Evolutionary conservation across 2,329 filamentous ascomycete genomes (phyloP).

Genomic region (Sarocladium brachiariae): DNA sequence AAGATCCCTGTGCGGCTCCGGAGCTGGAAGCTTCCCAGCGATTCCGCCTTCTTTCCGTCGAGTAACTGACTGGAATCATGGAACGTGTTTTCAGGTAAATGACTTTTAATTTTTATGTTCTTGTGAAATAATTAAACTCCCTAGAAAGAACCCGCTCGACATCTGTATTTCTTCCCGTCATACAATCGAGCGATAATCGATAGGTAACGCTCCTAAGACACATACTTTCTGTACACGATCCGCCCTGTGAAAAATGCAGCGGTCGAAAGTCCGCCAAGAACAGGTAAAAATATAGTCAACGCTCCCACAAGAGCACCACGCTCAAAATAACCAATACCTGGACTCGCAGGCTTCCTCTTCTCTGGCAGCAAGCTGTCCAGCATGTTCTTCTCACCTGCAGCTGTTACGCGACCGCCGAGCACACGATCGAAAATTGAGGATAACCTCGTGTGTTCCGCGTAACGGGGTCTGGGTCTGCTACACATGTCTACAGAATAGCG

Average conservation of each 20-base stretch:
- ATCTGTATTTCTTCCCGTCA: not conserved
- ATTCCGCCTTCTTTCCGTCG: no score
- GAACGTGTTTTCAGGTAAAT: no score
- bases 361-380: not conserved
- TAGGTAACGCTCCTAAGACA: not conserved
- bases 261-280: not conserved
- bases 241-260: not conserved
- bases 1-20: no score
- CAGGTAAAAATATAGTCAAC: not conserved
- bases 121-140: no score
- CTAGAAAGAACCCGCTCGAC: no score
- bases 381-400: not conserved
- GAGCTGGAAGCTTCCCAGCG: no score
- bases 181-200: no score
- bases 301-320: not conserved
- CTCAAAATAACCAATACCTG: not conserved
- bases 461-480: not conserved
- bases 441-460: not conserved
- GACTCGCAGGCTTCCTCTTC: not conserved
- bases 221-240: constrained; percentile 1
- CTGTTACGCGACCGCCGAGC: not conserved
- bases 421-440: not conserved
- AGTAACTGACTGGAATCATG: no score
- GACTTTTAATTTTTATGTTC: no score
- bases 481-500: not conserved